phyloP scores from a whole-genome alignment of 495 filamentous ascomycete genomes.

The Aspergillus funiculosus region DNA sequence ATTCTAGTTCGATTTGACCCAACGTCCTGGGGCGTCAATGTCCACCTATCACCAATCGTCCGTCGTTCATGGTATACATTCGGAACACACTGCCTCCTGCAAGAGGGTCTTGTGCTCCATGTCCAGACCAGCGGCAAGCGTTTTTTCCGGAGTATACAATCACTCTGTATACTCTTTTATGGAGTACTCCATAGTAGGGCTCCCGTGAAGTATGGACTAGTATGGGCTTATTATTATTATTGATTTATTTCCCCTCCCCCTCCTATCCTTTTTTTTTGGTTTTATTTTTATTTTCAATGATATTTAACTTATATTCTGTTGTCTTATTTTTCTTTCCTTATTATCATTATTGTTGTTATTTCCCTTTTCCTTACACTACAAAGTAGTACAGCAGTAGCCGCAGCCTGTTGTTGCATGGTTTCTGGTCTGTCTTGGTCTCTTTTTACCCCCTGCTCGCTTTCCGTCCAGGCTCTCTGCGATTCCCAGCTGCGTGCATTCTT shows the following conservation, averaged over 20 bases:
- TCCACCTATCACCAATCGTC: constrained; percentile 24
- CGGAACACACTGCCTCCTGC: constrained; percentile 17
- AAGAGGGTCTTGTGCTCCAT: constrained; percentile 12
- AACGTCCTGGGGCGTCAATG: constrained; percentile 26
- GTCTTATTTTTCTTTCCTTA: constrained; percentile 8
- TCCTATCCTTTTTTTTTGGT: not conserved
- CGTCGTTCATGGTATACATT: constrained; percentile 11
- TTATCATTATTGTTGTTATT: constrained; percentile 1
- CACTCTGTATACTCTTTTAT: not conserved
- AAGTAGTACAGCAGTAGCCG: constrained; percentile 24
- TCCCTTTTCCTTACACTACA: constrained; percentile 15
- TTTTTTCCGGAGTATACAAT: not conserved
- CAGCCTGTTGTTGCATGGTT: constrained; percentile 20
- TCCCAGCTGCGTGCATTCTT: constrained; percentile 22
- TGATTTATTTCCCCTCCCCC: not conserved
- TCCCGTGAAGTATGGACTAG: too few relatives aligned
- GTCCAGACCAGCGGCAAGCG: constrained; percentile 17
- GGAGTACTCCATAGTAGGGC: too few relatives aligned
- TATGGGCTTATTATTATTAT: not conserved
- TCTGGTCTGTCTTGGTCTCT: constrained; percentile 12
- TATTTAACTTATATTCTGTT: constrained; percentile 7
- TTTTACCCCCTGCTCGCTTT: constrained; percentile 15
- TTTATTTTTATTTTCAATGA: not conserved
- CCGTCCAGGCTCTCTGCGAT: constrained; percentile 14
- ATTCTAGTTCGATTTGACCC: constrained; percentile 24